Base-by-base conservation (phyloP, 805 yeast species). In the Ogataea dorogensis region DNA sequence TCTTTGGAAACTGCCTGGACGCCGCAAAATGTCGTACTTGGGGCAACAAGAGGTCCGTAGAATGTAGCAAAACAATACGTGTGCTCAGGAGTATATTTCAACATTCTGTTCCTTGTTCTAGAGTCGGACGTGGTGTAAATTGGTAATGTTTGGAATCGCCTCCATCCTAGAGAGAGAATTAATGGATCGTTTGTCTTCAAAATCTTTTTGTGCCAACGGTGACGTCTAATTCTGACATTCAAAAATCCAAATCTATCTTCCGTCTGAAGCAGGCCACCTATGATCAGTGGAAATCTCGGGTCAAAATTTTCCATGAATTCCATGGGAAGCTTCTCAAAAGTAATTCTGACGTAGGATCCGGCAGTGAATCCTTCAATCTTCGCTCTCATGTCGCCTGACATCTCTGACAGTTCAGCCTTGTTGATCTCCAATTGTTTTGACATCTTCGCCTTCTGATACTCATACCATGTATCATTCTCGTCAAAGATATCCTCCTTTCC, bases 31-130 rank as follows among this genome's bases (percentile, higher is more conserved):
- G 98, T 94, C 0, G 98, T 91, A 57, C 91, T 91, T 25, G 98
- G 98, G 2, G 97, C 87, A 33, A 91, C 96, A 37, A 93, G 71
- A 9, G 99, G 99, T 1, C 98, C 98, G 56, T 88, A 93, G 62
- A 93, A 88, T 20, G 96, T 83, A 1, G 96, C 97, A 57, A 82
- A 80, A 71, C 98, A 93, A 59, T 84, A 91, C 16, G 96, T 86
- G 62, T 93, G 99, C 57, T 93, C 99, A 6, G 98, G 98, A 0
- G 98, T 93, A 60, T 93, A 93, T 59, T 93, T 93, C 65, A 93
- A 73, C 96, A 93, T 86, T 67, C 98, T 82, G 55, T 89, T 91
- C 70, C 99, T 77, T 10, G 99, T 93, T 65, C 99, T 75, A 5
- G 98, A 93, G 63, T 93, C 99, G 5, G 95, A 79, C 0, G 98